A percentile compares a stretch with the other conserved stretches of the same genome.
These are phyloP conservation scores for Yarrowia bubula DNA, from an alignment of 805 yeast species.

Conservation along the genomic window DNA sequence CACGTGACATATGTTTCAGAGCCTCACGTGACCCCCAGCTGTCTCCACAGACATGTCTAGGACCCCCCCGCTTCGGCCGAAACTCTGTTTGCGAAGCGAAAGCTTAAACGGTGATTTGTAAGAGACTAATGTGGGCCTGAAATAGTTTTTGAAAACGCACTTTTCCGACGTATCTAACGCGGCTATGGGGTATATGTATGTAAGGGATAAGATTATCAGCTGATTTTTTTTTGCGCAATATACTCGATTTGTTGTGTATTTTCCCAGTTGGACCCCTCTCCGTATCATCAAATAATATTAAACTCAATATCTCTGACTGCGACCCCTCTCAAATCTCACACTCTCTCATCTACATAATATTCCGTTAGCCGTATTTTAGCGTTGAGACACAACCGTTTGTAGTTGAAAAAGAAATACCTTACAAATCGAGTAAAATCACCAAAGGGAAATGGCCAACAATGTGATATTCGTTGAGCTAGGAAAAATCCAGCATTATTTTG, in stretches of 20 bases:
- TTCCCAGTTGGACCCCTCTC: neutral
- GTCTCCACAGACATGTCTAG: neutral
- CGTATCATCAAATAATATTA: neutral
- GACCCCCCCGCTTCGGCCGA: slow-evolving; percentile 4
- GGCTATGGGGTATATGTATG: too few species aligned
- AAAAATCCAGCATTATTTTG: too few species aligned
- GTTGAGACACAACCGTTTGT: too few species aligned
- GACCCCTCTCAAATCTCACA: neutral
- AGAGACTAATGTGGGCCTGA: too few species aligned
- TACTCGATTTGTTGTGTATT: too few species aligned
- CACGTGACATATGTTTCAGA: neutral
- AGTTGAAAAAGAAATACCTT: neutral
- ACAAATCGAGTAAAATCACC: neutral
- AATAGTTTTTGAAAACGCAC: too few species aligned
- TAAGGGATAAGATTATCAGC: too few species aligned
- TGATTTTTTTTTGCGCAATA: too few species aligned
- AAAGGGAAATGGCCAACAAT: too few species aligned
- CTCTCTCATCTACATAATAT: neutral
- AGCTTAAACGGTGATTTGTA: neutral
- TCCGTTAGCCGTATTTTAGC: neutral
- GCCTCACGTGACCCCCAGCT: neutral
- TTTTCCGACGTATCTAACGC: too few species aligned
- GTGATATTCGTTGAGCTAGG: too few species aligned
- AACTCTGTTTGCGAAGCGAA: neutral
- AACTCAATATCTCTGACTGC: neutral